These are phyloP conservation scores for Colletotrichum paranaense DNA, from an alignment of 2,329 filamentous ascomycete species.

Conservation along the genomic window DNA sequence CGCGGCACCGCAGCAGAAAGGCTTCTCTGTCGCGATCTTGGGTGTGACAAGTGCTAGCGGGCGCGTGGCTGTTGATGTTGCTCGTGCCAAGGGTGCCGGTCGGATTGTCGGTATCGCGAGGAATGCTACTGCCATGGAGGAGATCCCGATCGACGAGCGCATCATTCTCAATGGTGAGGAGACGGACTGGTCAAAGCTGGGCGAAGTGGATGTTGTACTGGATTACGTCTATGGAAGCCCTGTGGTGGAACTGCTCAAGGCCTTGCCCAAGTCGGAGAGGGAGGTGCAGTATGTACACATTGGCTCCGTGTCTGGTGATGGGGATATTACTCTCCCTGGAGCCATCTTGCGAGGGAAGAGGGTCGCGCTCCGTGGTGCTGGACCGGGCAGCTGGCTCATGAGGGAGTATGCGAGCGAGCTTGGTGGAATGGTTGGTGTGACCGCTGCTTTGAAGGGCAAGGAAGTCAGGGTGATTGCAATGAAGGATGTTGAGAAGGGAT, in stretches of 20 bases:
- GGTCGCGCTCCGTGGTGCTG: slow-evolving; percentile 58
- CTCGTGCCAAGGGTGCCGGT: slow-evolving; percentile 59
- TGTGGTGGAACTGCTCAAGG: slow-evolving; percentile 52
- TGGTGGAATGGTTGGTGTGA: slow-evolving; percentile 40
- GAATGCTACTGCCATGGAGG: slow-evolving; percentile 53
- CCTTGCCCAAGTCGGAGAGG: slow-evolving; percentile 49
- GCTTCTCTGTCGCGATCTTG: slow-evolving; percentile 62
- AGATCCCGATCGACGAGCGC: slow-evolving; percentile 56
- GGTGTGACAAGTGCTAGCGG: slow-evolving; percentile 66
- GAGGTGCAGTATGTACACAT: slow-evolving; percentile 65
- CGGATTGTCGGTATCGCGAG: slow-evolving; percentile 63
- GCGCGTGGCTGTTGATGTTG: slow-evolving; percentile 59
- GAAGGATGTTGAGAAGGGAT: slow-evolving; percentile 42
- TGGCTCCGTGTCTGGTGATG: slow-evolving; percentile 54
- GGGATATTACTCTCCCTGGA: slow-evolving; percentile 52
- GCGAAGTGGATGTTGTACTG: slow-evolving; percentile 63
- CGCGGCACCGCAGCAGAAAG: slow-evolving; percentile 48
- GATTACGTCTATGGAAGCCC: slow-evolving; percentile 68
- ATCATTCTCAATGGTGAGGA: slow-evolving; percentile 55
- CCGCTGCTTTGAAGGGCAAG: slow-evolving; percentile 38
- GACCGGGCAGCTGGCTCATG: slow-evolving; percentile 55
- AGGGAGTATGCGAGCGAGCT: slow-evolving; percentile 40
- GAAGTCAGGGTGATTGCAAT: slow-evolving; percentile 39
- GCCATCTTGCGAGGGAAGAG: slow-evolving; percentile 59
- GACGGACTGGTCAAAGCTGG: slow-evolving; percentile 58